Base-by-base conservation (phyloP, 225 moss, liverwort and hornwort genomes). In the Marchantia polymorpha region DNA sequence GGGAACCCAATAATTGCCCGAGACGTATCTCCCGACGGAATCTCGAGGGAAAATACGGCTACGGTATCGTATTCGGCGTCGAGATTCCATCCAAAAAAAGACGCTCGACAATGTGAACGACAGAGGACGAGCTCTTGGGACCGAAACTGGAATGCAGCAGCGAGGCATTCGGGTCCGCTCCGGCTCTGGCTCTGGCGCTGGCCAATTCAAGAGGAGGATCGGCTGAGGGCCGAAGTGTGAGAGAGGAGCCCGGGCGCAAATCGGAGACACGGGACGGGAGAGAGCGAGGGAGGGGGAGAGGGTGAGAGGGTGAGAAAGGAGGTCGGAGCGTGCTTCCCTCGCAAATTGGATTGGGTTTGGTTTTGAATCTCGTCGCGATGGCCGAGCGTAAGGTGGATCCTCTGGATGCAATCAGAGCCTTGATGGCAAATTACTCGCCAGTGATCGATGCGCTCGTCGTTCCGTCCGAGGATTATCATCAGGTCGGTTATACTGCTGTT, bases 401-500 rank as follows among this genome's bases (percentile, higher is more conserved):
- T 49, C 50, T 83, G 77, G 83, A 78, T 23, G 58, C 25, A 22
- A 68, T 83, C 63, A 69, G 83, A 27, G 23, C 63, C 48, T 61
- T 83, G 56, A 78, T 83, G 83, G 56, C 49, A 26, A 60, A 39
- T 16, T 77, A 83, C 65, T 49, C 72, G 14, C 83, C 83, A 58
- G 14, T 72, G 23, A 60, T 83, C 25, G 78, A 78, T 63, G 83
- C 83, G 19, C 83, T 83, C n/a, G 83, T 83, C 3, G 78, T 83
- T 51, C 83, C 83, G 6, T 83, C 83, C 15, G 83, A 83, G 39
- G 83, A 83, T 78, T 77, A 76, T 64, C 83, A 83, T 55, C 80
- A 80, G 80, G 80, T 80, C 30, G 16, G 50, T 63, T 12, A 26
- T 27, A 19, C 4, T 29, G 30, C 20, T 71, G 72, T 72, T 69